Percentiles rank a stretch among this genome's conserved stretches.
Conservation (phyloP, 2,329 filamentous ascomycete genomes). For the Fusarium mundagurra region DNA sequence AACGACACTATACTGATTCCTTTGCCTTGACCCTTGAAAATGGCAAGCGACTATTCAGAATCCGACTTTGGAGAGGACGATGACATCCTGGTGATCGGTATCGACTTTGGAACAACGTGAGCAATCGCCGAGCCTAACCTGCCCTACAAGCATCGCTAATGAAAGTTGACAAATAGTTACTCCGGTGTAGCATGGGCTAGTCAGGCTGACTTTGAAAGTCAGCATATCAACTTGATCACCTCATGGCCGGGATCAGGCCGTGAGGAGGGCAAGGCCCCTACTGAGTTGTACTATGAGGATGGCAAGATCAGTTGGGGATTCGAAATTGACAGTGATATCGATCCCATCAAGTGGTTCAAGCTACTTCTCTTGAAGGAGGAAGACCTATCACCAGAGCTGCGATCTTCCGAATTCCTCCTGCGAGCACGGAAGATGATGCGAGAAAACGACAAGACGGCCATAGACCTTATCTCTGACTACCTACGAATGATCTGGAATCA, state of each 20-base stretch:
- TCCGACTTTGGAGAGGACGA: background rate
- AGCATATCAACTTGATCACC: background rate
- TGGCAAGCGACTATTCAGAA: background rate
- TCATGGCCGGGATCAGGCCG: background rate
- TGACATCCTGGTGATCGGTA: background rate
- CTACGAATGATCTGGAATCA: background rate
- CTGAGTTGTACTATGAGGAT: background rate
- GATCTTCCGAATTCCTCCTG: background rate
- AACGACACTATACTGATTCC: background rate
- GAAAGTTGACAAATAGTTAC: background rate
- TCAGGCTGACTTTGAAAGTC: background rate
- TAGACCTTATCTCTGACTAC: background rate
- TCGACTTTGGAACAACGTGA: background rate
- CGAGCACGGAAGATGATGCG: background rate
- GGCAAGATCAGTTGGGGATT: background rate
- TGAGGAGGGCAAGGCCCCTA: background rate
- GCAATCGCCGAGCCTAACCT: background rate
- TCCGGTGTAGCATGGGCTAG: background rate
- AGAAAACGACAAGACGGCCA: background rate
- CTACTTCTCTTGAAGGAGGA: background rate
- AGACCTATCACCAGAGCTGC: background rate
- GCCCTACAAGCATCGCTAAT: background rate
- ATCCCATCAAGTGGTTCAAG: background rate
- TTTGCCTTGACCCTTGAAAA: background rate
- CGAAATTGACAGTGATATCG: background rate